Conservation (phyloP, 2,329 filamentous ascomycete species). For the Trichoderma sp. region DNA sequence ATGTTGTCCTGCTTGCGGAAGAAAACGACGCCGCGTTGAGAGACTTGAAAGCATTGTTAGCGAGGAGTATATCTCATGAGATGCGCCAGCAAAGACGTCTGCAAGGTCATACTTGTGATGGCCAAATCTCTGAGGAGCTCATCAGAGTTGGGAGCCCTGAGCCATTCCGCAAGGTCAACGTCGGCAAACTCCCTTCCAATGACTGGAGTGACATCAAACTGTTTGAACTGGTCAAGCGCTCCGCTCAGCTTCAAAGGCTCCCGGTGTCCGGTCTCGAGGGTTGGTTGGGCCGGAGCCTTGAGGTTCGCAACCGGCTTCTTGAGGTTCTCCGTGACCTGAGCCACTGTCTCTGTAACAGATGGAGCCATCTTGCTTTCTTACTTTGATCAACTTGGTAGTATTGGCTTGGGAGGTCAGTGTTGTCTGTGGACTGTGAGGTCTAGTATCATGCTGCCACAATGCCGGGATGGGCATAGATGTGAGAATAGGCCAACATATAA, state of each 20-base stretch:
- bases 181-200: slow-evolving; percentile 53
- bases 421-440: neutral
- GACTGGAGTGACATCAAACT: slow-evolving; percentile 50
- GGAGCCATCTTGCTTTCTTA: slow-evolving; percentile 6
- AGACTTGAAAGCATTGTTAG: slow-evolving; percentile 32
- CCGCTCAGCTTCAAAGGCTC: slow-evolving; percentile 25
- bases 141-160: slow-evolving; percentile 46
- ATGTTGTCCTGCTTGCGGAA: slow-evolving; percentile 42
- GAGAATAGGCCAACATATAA: neutral
- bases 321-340: slow-evolving; percentile 9
- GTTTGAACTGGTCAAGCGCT: slow-evolving; percentile 43
- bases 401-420: too few relatives aligned
- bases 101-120: slow-evolving; percentile 44
- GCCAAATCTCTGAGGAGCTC: slow-evolving; percentile 57
- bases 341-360: slow-evolving; percentile 18
- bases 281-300: neutral
- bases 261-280: slow-evolving; percentile 9
- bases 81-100: too few relatives aligned
- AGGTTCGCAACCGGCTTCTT: slow-evolving; percentile 4
- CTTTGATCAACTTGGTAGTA: neutral
- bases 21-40: slow-evolving; percentile 45
- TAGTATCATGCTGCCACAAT: neutral
- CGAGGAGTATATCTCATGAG: neutral
- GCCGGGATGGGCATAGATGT: neutral
- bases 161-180: slow-evolving; percentile 42